Evolutionary conservation across 78 protist genomes (phyloP), one percentile per base, ranked within the genome.

Genomic region (Dictyostelium firmibasis): DNA sequence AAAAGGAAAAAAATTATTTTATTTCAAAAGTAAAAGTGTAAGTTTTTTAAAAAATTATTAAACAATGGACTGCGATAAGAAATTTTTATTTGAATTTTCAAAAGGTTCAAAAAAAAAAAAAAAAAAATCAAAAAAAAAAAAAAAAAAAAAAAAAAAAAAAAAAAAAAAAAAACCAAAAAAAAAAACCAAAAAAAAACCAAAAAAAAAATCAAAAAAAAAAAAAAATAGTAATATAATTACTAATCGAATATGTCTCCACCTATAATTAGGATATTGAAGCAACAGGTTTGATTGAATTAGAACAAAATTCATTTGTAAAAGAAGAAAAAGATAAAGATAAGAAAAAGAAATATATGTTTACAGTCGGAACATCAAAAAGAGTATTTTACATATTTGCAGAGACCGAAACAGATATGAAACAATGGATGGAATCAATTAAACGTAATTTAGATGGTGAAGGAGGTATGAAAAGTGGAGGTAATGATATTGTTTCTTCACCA

Each of bases 361-460:
- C 89, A 25, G 41, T 92, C 35, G 92, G 94, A 13, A 94, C 93
- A 77, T 72, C 86, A 38, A 82, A 53, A 41, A 81, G 96, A 83
- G 75, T 81, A 27, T 94, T 75, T 93, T 84, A 67, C 76, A 94
- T 94, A 25, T 88, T 33, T 67, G 91, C 94, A 35, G 96, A 94
- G 31, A 76, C 94, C 18, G 95, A 82, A 69, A 20, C 88, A 5
- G 96, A 94, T 67, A 86, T 88, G 91, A 81, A 70, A 67, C 95
- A 94, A 62, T 94, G 96, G 96, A 81, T 94, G 25, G 93, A 94
- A 8, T 47, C 96, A 18, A 94, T 94, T 53, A 84, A 43, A 69
- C 96, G 92, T 69, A 85, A 84, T 57, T 47, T 92, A 60, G 91
- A 47, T 35, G 93, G 82, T 25, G 92, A 85, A 14, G 95, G 95